phyloP scores from a whole-genome alignment of 257 asterid species.

The Penstemon eatonii region DNA sequence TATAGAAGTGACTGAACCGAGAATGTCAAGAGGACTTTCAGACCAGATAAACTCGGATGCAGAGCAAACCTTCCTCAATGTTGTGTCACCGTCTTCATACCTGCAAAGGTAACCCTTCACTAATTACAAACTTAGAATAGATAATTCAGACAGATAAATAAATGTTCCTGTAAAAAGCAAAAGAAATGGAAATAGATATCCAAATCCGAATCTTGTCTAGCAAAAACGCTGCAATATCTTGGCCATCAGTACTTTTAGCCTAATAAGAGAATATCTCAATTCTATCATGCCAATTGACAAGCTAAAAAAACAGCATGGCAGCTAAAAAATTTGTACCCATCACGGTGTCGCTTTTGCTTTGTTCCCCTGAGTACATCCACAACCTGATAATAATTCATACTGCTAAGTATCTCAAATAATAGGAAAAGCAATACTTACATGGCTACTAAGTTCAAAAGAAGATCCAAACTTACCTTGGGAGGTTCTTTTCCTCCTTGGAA shows the following conservation, averaged over 20 bases:
- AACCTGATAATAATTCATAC: constrained; percentile 43
- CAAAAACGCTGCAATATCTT: too few relatives aligned
- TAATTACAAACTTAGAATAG: constrained; percentile 10
- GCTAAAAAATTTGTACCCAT: constrained; percentile 53
- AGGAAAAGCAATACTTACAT: background rate
- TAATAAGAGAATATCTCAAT: too few relatives aligned
- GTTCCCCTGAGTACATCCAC: constrained; percentile 75
- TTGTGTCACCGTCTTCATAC: constrained; percentile 88
- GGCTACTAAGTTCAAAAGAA: background rate
- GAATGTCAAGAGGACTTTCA: constrained; percentile 67
- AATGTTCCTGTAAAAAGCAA: too few relatives aligned
- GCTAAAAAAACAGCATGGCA: background rate
- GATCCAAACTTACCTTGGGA: constrained; percentile 57
- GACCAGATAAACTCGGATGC: constrained; percentile 84
- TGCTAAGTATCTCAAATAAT: constrained; percentile 23
- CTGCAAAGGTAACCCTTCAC: constrained; percentile 34
- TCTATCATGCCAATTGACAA: background rate
- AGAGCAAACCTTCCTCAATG: constrained; percentile 63
- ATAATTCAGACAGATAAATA: background rate
- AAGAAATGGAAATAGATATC: too few relatives aligned
- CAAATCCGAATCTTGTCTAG: too few relatives aligned
- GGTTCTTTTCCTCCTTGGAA: constrained; percentile 83
- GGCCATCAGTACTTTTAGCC: too few relatives aligned
- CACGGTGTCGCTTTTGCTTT: constrained; percentile 86
- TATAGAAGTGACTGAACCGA: constrained; percentile 77